Conservation (phyloP, 345 rosid species). For the Psidium friedrichsthalianum region DNA sequence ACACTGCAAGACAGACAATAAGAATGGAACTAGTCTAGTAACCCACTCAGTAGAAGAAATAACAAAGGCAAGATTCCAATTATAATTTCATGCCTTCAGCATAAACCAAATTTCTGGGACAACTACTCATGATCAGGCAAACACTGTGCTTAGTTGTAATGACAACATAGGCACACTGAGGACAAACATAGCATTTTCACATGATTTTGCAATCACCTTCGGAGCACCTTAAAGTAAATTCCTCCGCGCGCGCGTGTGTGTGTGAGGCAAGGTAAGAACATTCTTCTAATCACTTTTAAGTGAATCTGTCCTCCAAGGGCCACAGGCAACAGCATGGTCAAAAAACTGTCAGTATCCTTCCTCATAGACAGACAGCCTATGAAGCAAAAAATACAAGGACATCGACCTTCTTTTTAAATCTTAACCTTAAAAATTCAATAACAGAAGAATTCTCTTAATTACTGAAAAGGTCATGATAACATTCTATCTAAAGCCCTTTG, state of each 20-base stretch:
- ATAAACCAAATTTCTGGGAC: not conserved
- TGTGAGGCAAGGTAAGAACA: not conserved
- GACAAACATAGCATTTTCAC: not conserved
- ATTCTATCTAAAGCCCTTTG: not conserved
- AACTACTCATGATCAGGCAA: not conserved
- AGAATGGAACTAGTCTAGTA: not conserved
- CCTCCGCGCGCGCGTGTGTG: too few species aligned
- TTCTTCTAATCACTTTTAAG: not conserved
- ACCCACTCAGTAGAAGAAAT: not conserved
- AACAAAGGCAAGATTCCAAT: not conserved
- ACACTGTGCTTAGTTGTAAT: not conserved
- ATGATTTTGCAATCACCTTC: not conserved
- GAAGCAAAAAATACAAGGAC: not conserved
- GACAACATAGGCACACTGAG: not conserved
- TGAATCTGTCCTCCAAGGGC: not conserved
- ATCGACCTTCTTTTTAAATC: not conserved
- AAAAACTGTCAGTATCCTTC: not conserved
- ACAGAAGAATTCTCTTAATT: not conserved
- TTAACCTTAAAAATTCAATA: not conserved
- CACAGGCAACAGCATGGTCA: not conserved
- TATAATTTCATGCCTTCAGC: not conserved
- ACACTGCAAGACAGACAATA: conserved; percentile 38
- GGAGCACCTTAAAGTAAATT: not conserved
- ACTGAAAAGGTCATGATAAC: not conserved
- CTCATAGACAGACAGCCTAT: not conserved